Base-by-base conservation (phyloP, 768 basidiomycete genomes). In the Arthromyces matolae region DNA sequence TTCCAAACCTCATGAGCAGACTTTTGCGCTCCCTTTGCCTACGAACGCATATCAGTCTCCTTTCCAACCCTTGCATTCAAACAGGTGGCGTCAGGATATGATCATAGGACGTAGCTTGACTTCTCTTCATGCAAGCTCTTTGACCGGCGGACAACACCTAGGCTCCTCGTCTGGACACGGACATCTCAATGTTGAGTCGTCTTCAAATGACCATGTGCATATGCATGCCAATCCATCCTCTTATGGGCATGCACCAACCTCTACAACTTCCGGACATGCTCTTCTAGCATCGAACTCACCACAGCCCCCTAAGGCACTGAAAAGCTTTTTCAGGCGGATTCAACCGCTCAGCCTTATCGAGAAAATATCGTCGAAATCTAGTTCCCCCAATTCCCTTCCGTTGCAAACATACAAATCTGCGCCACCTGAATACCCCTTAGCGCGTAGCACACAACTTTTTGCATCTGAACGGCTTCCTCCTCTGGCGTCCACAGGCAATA, bases 401-500 rank as follows among this genome's bases (percentile, higher is more conserved):
- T 28, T 36, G 23, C 23, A 25, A 49, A 5, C 27, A 16, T 13
- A 35, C 10, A 19, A 8, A 4, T 42, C 51, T 42, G 39, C 20
- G 42, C 51, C 18, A 47, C n/a, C n/a, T n/a, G n/a, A n/a, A n/a
- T n/a, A 50, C 5, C 51, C 60, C 20, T 31, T 16, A 23, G 6
- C 14, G 8, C 18, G n/a, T 4, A 35, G 29, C 13, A 8, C 12
- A 25, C 55, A 54, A 4, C 38, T 18, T n/a, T 40, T 20, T 49
- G 54, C 16, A 48, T 33, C 35, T 60, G 22, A 22, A 35, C 20
- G 39, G 46, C n/a, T n/a, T n/a, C n/a, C n/a, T 1, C 51, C 59
- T 13, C 24, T 58, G 13, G 57, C 60, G 7, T 65, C 66, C 0
- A 64, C 67, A 27, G 60, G 59, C 1, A 51, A 59, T 3, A 64